Percentiles rank a stretch among this genome's conserved stretches.
phyloP scores from a whole-genome alignment of 306 rosid species.

The Corylus americana region DNA sequence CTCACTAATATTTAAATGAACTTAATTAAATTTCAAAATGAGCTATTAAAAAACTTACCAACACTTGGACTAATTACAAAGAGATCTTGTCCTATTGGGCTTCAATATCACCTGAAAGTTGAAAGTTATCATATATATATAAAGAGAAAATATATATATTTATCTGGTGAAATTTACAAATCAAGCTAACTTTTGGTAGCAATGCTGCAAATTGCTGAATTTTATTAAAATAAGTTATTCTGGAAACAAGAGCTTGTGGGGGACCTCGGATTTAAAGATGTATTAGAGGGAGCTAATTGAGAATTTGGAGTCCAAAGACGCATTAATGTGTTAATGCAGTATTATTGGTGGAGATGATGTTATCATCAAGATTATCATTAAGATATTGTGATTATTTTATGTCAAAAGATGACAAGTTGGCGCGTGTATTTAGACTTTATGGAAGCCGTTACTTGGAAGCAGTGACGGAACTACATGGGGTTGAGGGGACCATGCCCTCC shows the following conservation, averaged over 20 bases:
- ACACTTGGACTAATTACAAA: not conserved
- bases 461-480: not conserved
- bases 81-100: not conserved
- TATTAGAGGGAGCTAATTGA: constrained; percentile 27
- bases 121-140: not conserved
- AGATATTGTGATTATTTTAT: constrained; percentile 18
- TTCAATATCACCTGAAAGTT: constrained; percentile 9
- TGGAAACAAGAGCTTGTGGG: constrained; percentile 38
- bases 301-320: constrained; percentile 39
- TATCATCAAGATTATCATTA: constrained; percentile 33
- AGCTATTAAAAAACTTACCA: not conserved
- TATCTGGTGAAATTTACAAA: not conserved
- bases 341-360: constrained; percentile 29
- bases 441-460: constrained; percentile 12
- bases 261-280: constrained; percentile 40
- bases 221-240: constrained; percentile 8
- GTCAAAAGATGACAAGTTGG: constrained; percentile 36
- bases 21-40: not conserved
- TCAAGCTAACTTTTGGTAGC: constrained; percentile 6
- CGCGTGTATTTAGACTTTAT: constrained; percentile 13
- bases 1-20: not conserved
- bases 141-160: not conserved
- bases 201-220: not conserved
- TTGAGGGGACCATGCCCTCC: too few species aligned
- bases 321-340: not conserved